phyloP scores from a whole-genome alignment of 2,329 filamentous ascomycete species.

The Fusarium agapanthi region DNA sequence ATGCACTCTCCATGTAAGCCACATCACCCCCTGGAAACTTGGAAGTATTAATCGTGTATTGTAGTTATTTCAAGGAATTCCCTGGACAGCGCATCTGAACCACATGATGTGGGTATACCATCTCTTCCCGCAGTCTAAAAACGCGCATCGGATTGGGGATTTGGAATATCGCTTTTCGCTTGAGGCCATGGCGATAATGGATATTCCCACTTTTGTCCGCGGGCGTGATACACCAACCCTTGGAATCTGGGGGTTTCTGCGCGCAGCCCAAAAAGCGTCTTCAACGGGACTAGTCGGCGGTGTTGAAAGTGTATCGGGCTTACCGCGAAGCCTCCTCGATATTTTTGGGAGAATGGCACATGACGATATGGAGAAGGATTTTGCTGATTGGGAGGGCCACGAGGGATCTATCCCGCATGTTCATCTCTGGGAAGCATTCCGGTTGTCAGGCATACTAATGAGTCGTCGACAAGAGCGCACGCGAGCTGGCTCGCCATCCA shows the following conservation, averaged over 20 bases:
- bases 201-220: constrained; percentile 31
- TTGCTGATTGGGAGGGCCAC: constrained; percentile 39
- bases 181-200: constrained; percentile 35
- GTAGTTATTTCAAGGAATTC: constrained; percentile 29
- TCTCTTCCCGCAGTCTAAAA: constrained; percentile 9
- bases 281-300: background rate
- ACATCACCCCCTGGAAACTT: too few species aligned
- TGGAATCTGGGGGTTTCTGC: constrained; percentile 18
- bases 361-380: constrained; percentile 20
- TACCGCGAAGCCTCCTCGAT: constrained; percentile 41
- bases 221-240: constrained; percentile 18
- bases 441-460: constrained; percentile 37
- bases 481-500: background rate
- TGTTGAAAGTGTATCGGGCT: constrained; percentile 40
- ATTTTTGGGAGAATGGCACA: constrained; percentile 33
- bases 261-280: constrained; percentile 2
- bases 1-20: constrained; percentile 24
- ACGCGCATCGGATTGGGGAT: background rate
- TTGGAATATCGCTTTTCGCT: constrained; percentile 2
- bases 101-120: constrained; percentile 32
- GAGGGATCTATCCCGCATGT: constrained; percentile 39
- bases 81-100: constrained; percentile 21
- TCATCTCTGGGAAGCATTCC: constrained; percentile 44
- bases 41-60: too few species aligned
- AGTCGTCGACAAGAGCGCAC: constrained; percentile 18